Evolutionary conservation across 2,329 filamentous ascomycete species (phyloP).

Genomic region (Pseudogymnoascus sp.): DNA sequence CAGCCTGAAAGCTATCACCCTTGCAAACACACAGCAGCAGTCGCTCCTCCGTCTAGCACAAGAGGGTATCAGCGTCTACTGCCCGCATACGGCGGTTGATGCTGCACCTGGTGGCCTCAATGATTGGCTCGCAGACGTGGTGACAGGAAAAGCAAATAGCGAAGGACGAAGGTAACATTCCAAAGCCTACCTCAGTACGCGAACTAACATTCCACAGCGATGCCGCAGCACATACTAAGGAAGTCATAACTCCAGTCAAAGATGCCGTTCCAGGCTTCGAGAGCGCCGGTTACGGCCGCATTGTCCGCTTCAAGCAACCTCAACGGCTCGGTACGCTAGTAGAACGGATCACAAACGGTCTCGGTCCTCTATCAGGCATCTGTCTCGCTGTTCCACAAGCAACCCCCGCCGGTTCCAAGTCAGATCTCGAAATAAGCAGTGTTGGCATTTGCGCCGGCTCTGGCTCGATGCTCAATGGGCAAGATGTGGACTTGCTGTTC

Average conservation of each 20-base stretch:
- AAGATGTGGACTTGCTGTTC: constrained; percentile 71
- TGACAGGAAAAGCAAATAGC: constrained; percentile 45
- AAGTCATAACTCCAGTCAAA: constrained; percentile 23
- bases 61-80: constrained; percentile 89
- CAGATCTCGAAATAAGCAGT: constrained; percentile 44
- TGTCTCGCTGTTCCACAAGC: constrained; percentile 26
- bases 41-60: constrained; percentile 75
- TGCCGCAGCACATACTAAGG: constrained; percentile 11
- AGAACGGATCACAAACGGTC: constrained; percentile 18
- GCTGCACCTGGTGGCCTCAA: constrained; percentile 77
- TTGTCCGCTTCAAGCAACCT: constrained; percentile 23
- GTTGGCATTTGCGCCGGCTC: constrained; percentile 88
- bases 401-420: constrained; percentile 14
- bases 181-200: constrained; percentile 17
- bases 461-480: constrained; percentile 61
- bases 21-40: constrained; percentile 76
- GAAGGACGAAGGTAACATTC: neutral
- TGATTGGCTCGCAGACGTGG: constrained; percentile 86
- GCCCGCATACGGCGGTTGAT: constrained; percentile 90
- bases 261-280: constrained; percentile 20
- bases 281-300: constrained; percentile 26
- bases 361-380: constrained; percentile 17
- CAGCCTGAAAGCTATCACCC: constrained; percentile 79
- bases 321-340: constrained; percentile 20
- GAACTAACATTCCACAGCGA: constrained; percentile 12